Evolutionary conservation across 129 eudicot species (phyloP).

Genomic region (Flaveria linearis): DNA sequence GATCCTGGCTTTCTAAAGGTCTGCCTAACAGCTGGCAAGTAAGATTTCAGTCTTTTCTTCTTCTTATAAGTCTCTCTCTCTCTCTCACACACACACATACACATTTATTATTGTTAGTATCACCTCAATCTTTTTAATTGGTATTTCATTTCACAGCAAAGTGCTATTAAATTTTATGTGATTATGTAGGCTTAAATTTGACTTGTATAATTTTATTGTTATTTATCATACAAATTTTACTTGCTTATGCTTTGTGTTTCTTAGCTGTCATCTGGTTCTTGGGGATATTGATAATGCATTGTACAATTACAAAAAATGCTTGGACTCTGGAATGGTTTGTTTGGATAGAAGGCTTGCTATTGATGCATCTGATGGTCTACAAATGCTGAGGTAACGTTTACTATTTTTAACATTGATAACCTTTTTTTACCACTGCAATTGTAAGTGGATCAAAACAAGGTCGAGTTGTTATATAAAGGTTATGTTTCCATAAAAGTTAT

Average conservation of each 20-base stretch:
- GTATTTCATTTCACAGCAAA: neutral
- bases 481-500: no score
- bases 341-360: neutral
- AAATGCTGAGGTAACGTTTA: slow-evolving; percentile 1
- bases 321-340: slow-evolving; percentile 2
- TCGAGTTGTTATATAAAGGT: no score
- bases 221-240: neutral
- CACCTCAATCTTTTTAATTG: neutral
- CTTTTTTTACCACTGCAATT: neutral
- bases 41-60: slow-evolving; percentile 23
- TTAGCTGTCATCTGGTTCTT: slow-evolving; percentile 69
- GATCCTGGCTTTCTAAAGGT: slow-evolving; percentile 37
- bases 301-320: neutral
- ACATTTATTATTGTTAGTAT: neutral
- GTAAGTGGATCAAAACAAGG: no score
- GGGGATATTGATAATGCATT: slow-evolving; percentile 52
- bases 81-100: no score
- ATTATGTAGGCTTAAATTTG: neutral
- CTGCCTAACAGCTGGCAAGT: slow-evolving; percentile 37
- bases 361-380: slow-evolving; percentile 15
- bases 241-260: neutral
- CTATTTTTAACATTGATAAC: neutral
- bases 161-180: neutral
- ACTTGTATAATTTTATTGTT: neutral
- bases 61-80: neutral